Conservation (phyloP, 2,329 filamentous ascomycete species). For the Dothistroma pini region DNA sequence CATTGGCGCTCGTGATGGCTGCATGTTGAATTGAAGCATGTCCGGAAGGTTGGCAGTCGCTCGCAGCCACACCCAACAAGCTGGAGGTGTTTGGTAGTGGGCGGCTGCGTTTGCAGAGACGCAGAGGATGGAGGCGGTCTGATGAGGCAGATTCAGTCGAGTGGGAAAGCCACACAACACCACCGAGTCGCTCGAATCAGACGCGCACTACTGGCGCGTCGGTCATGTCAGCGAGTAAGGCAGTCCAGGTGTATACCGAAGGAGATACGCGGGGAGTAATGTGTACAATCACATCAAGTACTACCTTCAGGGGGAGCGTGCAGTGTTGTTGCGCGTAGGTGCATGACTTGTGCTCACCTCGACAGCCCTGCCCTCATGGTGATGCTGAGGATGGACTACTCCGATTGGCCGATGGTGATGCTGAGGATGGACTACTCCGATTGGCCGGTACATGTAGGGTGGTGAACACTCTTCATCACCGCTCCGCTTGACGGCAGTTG, state of each 20-base stretch:
- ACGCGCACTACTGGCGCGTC: not conserved
- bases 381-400: too few species aligned
- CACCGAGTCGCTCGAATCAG: not conserved
- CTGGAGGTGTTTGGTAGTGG: not conserved
- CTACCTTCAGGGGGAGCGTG: not conserved
- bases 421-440: not conserved
- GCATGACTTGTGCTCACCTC: not conserved
- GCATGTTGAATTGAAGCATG: slow-evolving; percentile 2
- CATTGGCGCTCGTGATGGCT: not conserved
- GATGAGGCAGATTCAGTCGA: not conserved
- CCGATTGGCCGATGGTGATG: not conserved
- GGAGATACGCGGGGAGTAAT: not conserved
- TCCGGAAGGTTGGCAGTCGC: not conserved
- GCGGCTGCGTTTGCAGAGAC: not conserved
- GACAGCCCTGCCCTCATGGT: not conserved
- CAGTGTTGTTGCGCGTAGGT: not conserved
- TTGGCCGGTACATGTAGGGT: not conserved
- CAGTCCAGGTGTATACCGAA: not conserved
- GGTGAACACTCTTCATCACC: too few species aligned
- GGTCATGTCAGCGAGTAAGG: slow-evolving; percentile 1
- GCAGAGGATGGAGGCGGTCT: not conserved
- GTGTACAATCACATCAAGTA: not conserved
- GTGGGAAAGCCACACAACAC: not conserved
- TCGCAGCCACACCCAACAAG: not conserved
- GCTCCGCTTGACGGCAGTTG: not conserved